A percentile compares a stretch with the other conserved stretches of the same genome.
These are phyloP conservation scores for Boletus sp. DNA, from an alignment of 768 basidiomycete species.

Conservation along the genomic window DNA sequence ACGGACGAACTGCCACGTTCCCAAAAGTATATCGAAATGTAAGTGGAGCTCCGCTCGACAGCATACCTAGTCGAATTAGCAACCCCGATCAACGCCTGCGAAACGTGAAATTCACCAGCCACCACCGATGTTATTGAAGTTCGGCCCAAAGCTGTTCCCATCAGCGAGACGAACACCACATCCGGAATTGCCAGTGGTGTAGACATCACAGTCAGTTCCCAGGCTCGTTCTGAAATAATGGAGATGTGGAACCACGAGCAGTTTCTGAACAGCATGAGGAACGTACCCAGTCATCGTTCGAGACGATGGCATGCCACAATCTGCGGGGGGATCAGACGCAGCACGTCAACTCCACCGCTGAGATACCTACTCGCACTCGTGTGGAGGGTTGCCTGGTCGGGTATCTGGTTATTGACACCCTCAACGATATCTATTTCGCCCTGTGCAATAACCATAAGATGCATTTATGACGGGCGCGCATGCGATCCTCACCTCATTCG, in stretches of 20 bases:
- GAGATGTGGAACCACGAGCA: background rate
- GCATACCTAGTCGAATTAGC: conserved; percentile 31
- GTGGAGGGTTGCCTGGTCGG: conserved; percentile 33
- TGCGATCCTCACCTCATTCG: conserved; percentile 12
- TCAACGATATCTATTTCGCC: conserved; percentile 34
- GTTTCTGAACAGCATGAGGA: background rate
- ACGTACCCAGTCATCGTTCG: conserved; percentile 33
- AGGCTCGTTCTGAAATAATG: conserved; percentile 9
- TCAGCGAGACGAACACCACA: conserved; percentile 31
- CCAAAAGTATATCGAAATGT: conserved; percentile 41
- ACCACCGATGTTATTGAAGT: conserved; percentile 37
- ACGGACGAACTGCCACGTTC: conserved; percentile 34
- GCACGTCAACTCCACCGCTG: no score
- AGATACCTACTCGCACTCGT: conserved; percentile 18
- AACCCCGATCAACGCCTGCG: background rate
- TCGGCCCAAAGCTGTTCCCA: conserved; percentile 32
- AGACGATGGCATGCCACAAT: conserved; percentile 29
- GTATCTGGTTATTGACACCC: conserved; percentile 29
- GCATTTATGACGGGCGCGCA: background rate
- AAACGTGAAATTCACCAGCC: conserved; percentile 28
- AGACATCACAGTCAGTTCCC: conserved; percentile 25
- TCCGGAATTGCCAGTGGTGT: conserved; percentile 25
- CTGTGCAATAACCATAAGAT: conserved; percentile 2
- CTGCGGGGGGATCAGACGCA: conserved; percentile 8
- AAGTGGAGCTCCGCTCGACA: conserved; percentile 25